Conservation (phyloP, 495 filamentous ascomycete species). For the Achaetomiella virescens region DNA sequence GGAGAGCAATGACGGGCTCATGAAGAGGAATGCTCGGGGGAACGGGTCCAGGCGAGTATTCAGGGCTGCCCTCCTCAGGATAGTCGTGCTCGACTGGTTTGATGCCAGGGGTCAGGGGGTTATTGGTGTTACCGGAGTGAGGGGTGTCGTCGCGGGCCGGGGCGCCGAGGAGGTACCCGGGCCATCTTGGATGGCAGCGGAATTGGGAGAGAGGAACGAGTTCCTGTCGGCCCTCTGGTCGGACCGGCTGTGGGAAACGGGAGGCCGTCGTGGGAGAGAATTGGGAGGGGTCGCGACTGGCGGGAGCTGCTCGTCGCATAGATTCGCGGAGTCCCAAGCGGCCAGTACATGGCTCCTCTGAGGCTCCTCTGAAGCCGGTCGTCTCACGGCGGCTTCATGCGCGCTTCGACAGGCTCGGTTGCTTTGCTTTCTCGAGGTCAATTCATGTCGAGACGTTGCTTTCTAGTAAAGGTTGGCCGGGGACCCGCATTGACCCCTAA, state of each 20-base stretch:
- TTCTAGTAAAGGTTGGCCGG: neutral
- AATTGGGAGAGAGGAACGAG: slow-evolving; percentile 23
- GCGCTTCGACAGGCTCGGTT: slow-evolving; percentile 21
- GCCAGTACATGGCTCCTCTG: slow-evolving; percentile 81
- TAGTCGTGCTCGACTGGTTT: slow-evolving; percentile 47
- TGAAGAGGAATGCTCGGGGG: slow-evolving; percentile 27
- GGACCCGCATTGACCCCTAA: neutral
- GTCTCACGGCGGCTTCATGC: slow-evolving; percentile 27
- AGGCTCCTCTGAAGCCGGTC: slow-evolving; percentile 15
- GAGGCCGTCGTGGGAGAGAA: slow-evolving; percentile 42
- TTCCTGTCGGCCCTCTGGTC: slow-evolving; percentile 24
- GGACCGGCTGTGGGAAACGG: slow-evolving; percentile 20
- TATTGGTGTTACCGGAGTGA: slow-evolving; percentile 37
- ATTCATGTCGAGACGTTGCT: slow-evolving; percentile 21
- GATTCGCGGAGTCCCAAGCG: slow-evolving; percentile 80
- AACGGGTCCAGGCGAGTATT: slow-evolving; percentile 2
- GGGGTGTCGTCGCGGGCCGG: slow-evolving; percentile 12
- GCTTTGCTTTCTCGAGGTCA: slow-evolving; percentile 12
- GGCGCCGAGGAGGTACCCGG: slow-evolving; percentile 18
- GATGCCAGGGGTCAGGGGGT: slow-evolving; percentile 49
- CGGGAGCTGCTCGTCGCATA: slow-evolving; percentile 65
- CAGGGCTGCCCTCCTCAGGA: slow-evolving; percentile 26
- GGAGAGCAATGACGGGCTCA: slow-evolving; percentile 65
- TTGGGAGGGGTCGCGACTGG: slow-evolving; percentile 38
- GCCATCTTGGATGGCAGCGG: slow-evolving; percentile 23